Evolutionary conservation across 345 rosid genomes (phyloP).

Genomic region (Turritis glabra): DNA sequence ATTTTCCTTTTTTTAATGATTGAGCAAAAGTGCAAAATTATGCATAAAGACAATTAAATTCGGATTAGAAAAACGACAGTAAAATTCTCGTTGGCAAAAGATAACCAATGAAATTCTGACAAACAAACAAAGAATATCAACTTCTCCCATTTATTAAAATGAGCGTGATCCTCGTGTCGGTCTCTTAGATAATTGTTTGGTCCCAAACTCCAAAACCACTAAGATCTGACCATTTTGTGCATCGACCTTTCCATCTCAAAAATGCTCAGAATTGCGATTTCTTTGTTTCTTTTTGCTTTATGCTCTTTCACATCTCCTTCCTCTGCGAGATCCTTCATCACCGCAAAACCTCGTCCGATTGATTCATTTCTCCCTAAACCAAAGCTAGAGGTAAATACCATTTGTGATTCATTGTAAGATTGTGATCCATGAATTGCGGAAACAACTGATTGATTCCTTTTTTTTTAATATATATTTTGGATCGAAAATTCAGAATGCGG

Average conservation of each 20-base stretch:
- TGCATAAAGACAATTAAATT: not conserved
- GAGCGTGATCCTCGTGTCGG: conserved; percentile 26
- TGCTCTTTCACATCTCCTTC: conserved; percentile 26
- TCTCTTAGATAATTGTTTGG: not conserved
- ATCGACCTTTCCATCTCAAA: conserved; percentile 15
- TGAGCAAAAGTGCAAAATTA: not conserved
- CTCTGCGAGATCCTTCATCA: conserved; percentile 34
- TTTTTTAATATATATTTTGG: not conserved
- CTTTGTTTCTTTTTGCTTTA: conserved; percentile 31
- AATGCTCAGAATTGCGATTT: conserved; percentile 27
- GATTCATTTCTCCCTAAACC: conserved; percentile 42
- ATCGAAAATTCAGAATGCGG: conserved; percentile 28
- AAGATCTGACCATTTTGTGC: conserved; percentile 25
- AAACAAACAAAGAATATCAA: conserved; percentile 1
- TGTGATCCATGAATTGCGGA: not conserved
- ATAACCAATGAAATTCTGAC: conserved; percentile 3
- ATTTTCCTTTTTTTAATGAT: not conserved
- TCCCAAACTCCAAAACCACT: conserved; percentile 3
- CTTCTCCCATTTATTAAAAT: not conserved
- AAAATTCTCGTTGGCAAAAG: conserved; percentile 9
- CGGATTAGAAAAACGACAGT: not conserved
- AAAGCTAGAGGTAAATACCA: conserved; percentile 39
- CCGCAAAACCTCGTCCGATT: conserved; percentile 35
- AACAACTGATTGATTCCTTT: not conserved
- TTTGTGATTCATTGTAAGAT: not conserved